Conservation (phyloP, 2,329 filamentous ascomycete genomes). For the Xylariaceae sp. region DNA sequence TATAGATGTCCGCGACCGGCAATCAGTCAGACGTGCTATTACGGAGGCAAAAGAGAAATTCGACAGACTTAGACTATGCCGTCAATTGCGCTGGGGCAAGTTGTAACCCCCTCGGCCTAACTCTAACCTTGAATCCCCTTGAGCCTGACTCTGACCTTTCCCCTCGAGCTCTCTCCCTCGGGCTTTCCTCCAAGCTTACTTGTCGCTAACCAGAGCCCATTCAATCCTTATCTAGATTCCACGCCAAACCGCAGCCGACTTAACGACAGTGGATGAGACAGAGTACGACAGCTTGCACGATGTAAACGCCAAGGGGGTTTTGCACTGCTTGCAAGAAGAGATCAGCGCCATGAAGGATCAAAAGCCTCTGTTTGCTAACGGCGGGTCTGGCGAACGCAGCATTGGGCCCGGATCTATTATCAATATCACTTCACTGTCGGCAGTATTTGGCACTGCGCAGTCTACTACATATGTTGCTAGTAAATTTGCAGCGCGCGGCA, state of each 20-base stretch:
- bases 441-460: conserved; percentile 1
- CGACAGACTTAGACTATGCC: too few species aligned
- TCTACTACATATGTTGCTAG: conserved; percentile 15
- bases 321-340: conserved; percentile 20
- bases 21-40: too few species aligned
- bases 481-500: conserved; percentile 17
- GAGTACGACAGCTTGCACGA: conserved; percentile 19
- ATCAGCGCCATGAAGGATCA: conserved; percentile 17
- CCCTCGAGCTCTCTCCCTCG: too few species aligned
- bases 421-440: conserved; percentile 17
- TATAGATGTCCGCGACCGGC: conserved; percentile 17
- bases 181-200: too few species aligned
- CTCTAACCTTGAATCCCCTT: too few species aligned
- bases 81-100: too few species aligned
- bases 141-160: too few species aligned
- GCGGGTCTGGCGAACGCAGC: conserved; percentile 14
- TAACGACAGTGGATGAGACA: conserved; percentile 8
- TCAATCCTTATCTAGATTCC: conserved; percentile 6
- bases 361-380: conserved; percentile 12
- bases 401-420: conserved; percentile 17
- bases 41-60: too few species aligned
- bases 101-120: too few species aligned
- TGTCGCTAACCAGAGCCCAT: too few species aligned
- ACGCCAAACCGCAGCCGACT: conserved; percentile 4
- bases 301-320: conserved; percentile 17